Percentiles rank a stretch among this genome's conserved stretches.
These are phyloP conservation scores for Calendula officinalis DNA, from an alignment of 129 eudicot genomes.

Conservation along the genomic window DNA sequence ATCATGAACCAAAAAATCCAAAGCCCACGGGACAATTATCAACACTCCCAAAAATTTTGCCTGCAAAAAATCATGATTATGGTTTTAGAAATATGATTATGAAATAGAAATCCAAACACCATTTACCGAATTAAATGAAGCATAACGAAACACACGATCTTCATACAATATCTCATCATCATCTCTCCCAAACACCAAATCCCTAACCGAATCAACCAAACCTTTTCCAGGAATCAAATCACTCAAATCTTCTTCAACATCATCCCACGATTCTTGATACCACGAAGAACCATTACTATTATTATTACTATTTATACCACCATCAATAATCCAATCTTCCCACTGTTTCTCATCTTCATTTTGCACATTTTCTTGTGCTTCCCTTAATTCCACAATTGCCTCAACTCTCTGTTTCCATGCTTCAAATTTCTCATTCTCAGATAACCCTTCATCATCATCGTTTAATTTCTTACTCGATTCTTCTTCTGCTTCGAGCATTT, in stretches of 20 bases:
- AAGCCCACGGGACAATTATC: conserved; percentile 79
- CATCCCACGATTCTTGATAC: conserved; percentile 39
- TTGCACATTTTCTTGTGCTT: conserved; percentile 71
- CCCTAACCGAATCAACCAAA: conserved; percentile 61
- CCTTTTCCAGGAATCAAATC: conserved; percentile 63
- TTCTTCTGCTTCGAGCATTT: conserved; percentile 48
- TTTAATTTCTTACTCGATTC: conserved; percentile 30
- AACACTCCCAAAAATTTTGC: conserved; percentile 85
- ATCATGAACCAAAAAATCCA: conserved; percentile 94
- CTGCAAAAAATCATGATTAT: conserved; percentile 56
- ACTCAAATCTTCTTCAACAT: conserved; percentile 42
- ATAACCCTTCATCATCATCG: conserved; percentile 43
- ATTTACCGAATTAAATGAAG: conserved; percentile 84
- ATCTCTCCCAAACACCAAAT: conserved; percentile 64
- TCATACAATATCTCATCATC: conserved; percentile 87
- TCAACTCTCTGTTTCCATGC: conserved; percentile 91
- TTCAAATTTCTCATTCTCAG: conserved; percentile 78
- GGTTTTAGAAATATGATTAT: no score
- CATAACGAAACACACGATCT: conserved; percentile 89
- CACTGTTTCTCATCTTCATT: conserved; percentile 78
- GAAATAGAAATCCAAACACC: no score
- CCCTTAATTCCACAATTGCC: conserved; percentile 85
- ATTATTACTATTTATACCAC: conserved; percentile 28
- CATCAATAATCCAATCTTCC: conserved; percentile 96
- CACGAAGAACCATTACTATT: conserved; percentile 45